phyloP scores from a whole-genome alignment of 192 early-diverging fungal species.

The Chytriomyces sp. region DNA sequence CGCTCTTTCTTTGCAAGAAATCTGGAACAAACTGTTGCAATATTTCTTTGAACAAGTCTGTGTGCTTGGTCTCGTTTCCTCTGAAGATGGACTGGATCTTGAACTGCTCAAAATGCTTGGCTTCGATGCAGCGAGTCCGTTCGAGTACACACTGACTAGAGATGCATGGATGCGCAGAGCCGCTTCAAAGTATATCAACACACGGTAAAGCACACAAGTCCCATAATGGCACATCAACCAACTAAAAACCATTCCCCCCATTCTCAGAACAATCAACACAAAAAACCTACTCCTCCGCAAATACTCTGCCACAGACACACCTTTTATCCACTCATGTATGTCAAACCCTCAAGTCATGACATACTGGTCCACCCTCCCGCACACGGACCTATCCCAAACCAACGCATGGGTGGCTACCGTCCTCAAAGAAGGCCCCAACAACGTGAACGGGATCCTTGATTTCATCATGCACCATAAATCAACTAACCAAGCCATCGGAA shows the following conservation, averaged over 20 bases:
- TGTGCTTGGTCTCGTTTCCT: not conserved
- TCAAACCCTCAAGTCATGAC: constrained; percentile 3
- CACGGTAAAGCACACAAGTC: too few species aligned
- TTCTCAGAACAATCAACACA: not conserved
- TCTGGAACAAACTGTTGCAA: not conserved
- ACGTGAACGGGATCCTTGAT: constrained; percentile 24
- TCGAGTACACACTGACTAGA: not conserved
- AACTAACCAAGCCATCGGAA: constrained; percentile 2
- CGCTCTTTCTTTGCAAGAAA: not conserved
- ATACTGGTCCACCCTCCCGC: constrained; percentile 4
- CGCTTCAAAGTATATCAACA: not conserved
- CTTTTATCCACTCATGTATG: not conserved
- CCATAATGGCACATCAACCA: not conserved
- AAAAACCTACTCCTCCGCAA: not conserved
- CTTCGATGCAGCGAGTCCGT: not conserved
- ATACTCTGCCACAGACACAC: not conserved
- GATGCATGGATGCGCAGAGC: not conserved
- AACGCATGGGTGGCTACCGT: constrained; percentile 5
- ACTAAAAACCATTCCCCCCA: not conserved
- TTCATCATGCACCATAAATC: constrained; percentile 15
- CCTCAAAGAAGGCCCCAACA: not conserved
- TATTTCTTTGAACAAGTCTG: not conserved
- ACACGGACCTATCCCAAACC: not conserved
- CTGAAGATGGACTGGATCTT: not conserved
- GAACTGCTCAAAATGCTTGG: not conserved